Percentiles rank a stretch among this genome's conserved stretches.
Conservation (phyloP, 1,139 yeast genomes). For the Geotrichum carabidarum region DNA sequence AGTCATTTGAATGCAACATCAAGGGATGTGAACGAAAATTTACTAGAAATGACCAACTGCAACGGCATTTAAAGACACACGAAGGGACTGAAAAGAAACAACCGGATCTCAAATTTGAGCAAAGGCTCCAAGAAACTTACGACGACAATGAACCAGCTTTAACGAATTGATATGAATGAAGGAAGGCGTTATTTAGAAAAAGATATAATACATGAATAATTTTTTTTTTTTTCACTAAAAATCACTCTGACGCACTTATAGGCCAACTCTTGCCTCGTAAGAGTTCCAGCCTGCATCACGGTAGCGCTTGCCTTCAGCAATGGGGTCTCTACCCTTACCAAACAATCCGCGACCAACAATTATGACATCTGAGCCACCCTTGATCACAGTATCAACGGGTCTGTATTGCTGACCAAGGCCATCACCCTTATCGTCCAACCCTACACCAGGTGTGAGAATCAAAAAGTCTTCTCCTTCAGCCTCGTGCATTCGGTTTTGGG, state of each 20-base stretch:
- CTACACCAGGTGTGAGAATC: conserved; percentile 97
- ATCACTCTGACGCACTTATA: no score
- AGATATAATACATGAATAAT: not conserved
- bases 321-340: conserved; percentile 93
- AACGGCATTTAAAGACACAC: conserved; percentile 31
- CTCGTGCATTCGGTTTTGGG: conserved; percentile 85
- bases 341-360: conserved; percentile 96
- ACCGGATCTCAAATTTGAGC: not conserved
- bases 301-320: conserved; percentile 80
- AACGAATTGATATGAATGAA: no score
- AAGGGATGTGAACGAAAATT: conserved; percentile 33
- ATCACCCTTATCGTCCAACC: conserved; percentile 96
- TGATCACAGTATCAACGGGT: conserved; percentile 76
- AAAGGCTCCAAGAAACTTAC: not conserved
- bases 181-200: no score
- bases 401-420: conserved; percentile 94
- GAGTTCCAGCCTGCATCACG: conserved; percentile 94
- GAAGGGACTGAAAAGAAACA: conserved; percentile 3
- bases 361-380: conserved; percentile 83
- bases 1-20: conserved; percentile 27
- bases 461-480: conserved; percentile 72
- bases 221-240: not conserved
- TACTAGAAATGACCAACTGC: conserved; percentile 35
- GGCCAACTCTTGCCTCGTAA: conserved; percentile 37
- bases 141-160: not conserved